phyloP scores from a whole-genome alignment of 768 basidiomycete genomes.

The Sistotremastrum niveocremeum region DNA sequence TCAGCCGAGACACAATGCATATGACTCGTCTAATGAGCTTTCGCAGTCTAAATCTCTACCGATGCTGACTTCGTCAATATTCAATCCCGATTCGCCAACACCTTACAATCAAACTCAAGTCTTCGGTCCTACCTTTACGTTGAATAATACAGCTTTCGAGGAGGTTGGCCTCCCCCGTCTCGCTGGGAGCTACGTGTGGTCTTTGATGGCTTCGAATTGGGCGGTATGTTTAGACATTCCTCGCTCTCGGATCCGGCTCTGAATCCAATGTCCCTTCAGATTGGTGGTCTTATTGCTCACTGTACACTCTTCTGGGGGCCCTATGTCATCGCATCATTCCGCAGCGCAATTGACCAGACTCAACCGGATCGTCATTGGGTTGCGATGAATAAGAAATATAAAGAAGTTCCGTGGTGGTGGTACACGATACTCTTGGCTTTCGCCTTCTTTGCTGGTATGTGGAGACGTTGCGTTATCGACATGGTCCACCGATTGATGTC shows the following conservation, averaged over 20 bases:
- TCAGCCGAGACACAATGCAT: slow-evolving; percentile 15
- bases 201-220: slow-evolving; percentile 1
- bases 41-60: slow-evolving; percentile 37
- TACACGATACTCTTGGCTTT: slow-evolving; percentile 34
- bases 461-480: background rate
- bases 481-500: background rate
- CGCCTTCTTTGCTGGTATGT: slow-evolving; percentile 41
- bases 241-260: too few species aligned
- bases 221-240: too few species aligned
- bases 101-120: slow-evolving; percentile 41
- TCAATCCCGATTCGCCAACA: slow-evolving; percentile 30
- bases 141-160: slow-evolving; percentile 41
- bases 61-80: slow-evolving; percentile 47
- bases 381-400: slow-evolving; percentile 29
- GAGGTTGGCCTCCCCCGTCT: slow-evolving; percentile 33
- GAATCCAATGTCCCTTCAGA: slow-evolving; percentile 40
- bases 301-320: slow-evolving; percentile 44
- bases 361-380: slow-evolving; percentile 47
- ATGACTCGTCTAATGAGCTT: background rate
- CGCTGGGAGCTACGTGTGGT: slow-evolving; percentile 8
- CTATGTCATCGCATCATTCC: slow-evolving; percentile 36
- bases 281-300: slow-evolving; percentile 47
- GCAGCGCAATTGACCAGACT: slow-evolving; percentile 27
- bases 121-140: slow-evolving; percentile 34
- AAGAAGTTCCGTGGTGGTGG: slow-evolving; percentile 52